These are phyloP conservation scores for Zymoseptoria crescenta DNA, from an alignment of 2,329 filamentous ascomycete genomes.

Conservation along the genomic window DNA sequence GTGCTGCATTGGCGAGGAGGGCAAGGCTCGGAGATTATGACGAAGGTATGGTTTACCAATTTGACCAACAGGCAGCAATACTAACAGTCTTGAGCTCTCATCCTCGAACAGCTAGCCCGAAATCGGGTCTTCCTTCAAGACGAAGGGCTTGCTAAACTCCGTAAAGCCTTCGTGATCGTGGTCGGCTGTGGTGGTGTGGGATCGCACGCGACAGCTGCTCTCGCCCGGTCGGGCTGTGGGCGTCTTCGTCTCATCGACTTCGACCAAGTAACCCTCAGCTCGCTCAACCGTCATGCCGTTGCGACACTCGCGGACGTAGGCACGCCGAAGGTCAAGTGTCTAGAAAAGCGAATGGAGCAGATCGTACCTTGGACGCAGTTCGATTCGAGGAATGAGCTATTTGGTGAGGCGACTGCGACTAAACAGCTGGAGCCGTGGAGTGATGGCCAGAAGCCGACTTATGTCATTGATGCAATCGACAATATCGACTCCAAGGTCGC, in stretches of 20 bases:
- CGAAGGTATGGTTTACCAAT: constrained; percentile 39
- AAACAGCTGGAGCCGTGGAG: constrained; percentile 61
- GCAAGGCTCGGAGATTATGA: constrained; percentile 58
- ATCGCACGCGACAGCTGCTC: constrained; percentile 78
- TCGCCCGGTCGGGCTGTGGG: constrained; percentile 84
- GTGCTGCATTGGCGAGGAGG: constrained; percentile 50
- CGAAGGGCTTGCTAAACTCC: constrained; percentile 70
- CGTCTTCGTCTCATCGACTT: constrained; percentile 87
- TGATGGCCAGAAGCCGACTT: constrained; percentile 59
- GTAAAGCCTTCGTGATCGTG: constrained; percentile 74
- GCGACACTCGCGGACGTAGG: constrained; percentile 92
- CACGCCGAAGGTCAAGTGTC: constrained; percentile 79
- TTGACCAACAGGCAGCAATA: constrained; percentile 3
- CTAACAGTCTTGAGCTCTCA: constrained; percentile 54
- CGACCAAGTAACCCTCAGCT: constrained; percentile 92
- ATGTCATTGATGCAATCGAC: constrained; percentile 94
- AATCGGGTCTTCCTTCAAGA: constrained; percentile 87
- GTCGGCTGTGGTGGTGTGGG: constrained; percentile 93
- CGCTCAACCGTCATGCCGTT: constrained; percentile 89
- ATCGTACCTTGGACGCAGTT: constrained; percentile 89
- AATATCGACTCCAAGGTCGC: constrained; percentile 97
- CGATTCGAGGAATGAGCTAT: constrained; percentile 78
- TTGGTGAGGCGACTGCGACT: constrained; percentile 59
- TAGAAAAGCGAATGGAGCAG: constrained; percentile 71
- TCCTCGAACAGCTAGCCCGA: constrained; percentile 86